phyloP scores from a whole-genome alignment of 1,139 yeast species.

The Diutina siamensis region DNA sequence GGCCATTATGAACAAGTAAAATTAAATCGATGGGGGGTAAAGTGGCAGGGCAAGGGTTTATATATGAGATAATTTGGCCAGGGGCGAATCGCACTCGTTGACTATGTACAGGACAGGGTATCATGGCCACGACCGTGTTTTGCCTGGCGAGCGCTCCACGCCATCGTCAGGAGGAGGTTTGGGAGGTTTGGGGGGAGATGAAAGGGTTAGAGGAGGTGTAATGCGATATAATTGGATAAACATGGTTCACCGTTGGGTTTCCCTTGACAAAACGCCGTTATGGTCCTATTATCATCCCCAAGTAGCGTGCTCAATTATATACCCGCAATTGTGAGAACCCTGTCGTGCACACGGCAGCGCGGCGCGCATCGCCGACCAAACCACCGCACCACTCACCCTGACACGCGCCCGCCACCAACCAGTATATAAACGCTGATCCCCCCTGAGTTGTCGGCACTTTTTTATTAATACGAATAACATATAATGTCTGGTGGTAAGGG shows the following conservation, averaged over 20 bases:
- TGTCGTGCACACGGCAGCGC: not conserved
- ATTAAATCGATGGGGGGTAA: not conserved
- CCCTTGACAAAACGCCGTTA: not conserved
- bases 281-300: not conserved
- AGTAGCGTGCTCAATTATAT: not conserved
- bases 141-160: not conserved
- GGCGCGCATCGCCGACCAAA: no score
- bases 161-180: not conserved
- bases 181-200: not conserved
- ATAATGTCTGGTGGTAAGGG: constrained; percentile 98
- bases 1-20: constrained; percentile 48
- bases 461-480: constrained; percentile 1
- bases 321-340: not conserved
- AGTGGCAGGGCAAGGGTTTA: not conserved
- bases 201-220: not conserved
- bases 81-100: not conserved
- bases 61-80: not conserved
- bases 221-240: no score
- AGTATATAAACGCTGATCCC: not conserved
- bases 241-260: no score
- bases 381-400: no score
- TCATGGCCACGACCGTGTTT: not conserved
- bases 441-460: not conserved
- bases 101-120: not conserved
- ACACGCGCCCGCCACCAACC: not conserved